Evolutionary conservation across 2,329 filamentous ascomycete genomes (phyloP), one percentile per base, ranked within the genome.

Genomic region (Microascus cirrosus): DNA sequence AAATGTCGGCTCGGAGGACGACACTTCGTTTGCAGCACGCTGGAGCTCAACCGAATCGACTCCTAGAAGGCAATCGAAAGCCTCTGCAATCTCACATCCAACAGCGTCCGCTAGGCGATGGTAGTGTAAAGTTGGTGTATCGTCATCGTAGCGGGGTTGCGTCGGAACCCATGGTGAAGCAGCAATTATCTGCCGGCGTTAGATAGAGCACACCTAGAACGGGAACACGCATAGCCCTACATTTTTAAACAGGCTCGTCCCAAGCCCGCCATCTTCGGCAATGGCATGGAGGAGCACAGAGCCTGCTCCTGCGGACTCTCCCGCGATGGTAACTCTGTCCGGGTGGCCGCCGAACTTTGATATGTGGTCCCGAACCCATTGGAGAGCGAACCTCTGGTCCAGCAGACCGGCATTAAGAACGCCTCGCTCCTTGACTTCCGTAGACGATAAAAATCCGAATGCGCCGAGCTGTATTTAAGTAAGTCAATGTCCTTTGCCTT

Each of bases 341-440:
- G 74, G 73, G 58, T 82, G 73, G 5, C 80, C 80, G 1, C 80
- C 80, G 60, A 83, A 83, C 10, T 68, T 65, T 36, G 70, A 65
- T 56, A 83, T 79, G 61, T 83, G 66, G 22, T 72, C 67, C 58
- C 78, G 71, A 1, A 82, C 75, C 78, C 80, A 83, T 64, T 75
- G 63, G 2, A 83, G 66, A 0, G 75, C 77, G 36, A 75, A 77
- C 28, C 73, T 70, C 65, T 80, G 76, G 61, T 81, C 80, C 10
- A 77, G 66, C 1, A 82, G 63, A 0, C 79, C 80, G 1, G 73
- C 77, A 60, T 83, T 82, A n/a, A 79, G 59, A 6, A 65, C 58
- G 1, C 66, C 67, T 18, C 8, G 28, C 28, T 32, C 28, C 4
- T 32, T 32, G 4, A 32, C 28, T 8, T 32, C 28, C 28, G 28